Percentiles rank a stretch among this genome's conserved stretches.
Evolutionary conservation across 1,284 basidiomycete species (phyloP).

Genomic region (Waitea zeae): DNA sequence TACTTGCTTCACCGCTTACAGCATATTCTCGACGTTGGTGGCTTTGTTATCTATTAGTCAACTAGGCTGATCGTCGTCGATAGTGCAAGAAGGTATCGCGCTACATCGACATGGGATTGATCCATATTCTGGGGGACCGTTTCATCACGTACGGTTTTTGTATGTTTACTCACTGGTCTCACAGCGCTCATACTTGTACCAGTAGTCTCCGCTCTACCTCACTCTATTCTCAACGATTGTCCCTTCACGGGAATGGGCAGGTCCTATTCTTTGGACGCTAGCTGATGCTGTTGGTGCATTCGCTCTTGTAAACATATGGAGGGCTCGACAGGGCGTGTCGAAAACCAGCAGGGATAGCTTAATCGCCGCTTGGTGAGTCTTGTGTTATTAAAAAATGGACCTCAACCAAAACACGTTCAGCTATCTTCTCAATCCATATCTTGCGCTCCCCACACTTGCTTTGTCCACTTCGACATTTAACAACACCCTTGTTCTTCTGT

Average conservation of each 20-base stretch:
- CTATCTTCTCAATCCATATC: slow-evolving; percentile 81
- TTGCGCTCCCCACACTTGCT: slow-evolving; percentile 63
- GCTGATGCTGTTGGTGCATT: slow-evolving; percentile 52
- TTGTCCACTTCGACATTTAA: slow-evolving; percentile 71
- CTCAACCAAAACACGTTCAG: slow-evolving; percentile 19
- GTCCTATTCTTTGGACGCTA: slow-evolving; percentile 53
- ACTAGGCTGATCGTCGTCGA: slow-evolving; percentile 1
- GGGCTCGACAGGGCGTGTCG: slow-evolving; percentile 29
- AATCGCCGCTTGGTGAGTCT: slow-evolving; percentile 44
- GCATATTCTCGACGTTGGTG: slow-evolving; percentile 39
- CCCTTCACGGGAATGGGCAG: slow-evolving; percentile 27
- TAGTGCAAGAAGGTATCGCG: slow-evolving; percentile 80
- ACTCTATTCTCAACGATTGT: slow-evolving; percentile 54
- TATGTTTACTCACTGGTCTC: slow-evolving; percentile 2
- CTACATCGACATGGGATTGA: slow-evolving; percentile 56
- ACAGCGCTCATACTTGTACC: slow-evolving; percentile 7
- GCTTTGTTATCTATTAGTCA: not conserved
- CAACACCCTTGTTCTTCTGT: slow-evolving; percentile 48
- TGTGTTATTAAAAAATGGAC: not conserved
- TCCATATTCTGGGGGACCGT: slow-evolving; percentile 73
- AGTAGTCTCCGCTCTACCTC: slow-evolving; percentile 71
- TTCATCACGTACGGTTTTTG: slow-evolving; percentile 55
- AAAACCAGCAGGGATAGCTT: slow-evolving; percentile 31
- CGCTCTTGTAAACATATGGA: slow-evolving; percentile 52
- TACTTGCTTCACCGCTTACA: slow-evolving; percentile 71